Evolutionary conservation across 2,329 filamentous ascomycete genomes (phyloP).

Genomic region (Hypoxylon sp.): DNA sequence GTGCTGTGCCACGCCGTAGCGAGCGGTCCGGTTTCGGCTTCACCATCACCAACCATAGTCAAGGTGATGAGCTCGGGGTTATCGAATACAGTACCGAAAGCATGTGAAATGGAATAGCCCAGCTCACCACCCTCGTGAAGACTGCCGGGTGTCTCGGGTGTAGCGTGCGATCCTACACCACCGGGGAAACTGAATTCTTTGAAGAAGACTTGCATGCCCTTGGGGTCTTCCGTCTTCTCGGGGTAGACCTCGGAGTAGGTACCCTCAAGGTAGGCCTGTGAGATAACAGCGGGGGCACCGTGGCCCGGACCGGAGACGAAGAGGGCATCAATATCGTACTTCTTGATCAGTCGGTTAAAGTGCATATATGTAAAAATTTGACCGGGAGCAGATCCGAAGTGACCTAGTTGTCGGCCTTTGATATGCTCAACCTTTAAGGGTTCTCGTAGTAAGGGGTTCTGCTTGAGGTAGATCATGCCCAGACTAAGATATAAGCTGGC

Average conservation of each 20-base stretch:
- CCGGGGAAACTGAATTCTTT: conserved; percentile 87
- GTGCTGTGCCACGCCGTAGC: conserved; percentile 85
- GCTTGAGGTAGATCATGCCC: conserved; percentile 82
- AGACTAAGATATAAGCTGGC: conserved; percentile 80
- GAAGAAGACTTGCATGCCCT: conserved; percentile 81
- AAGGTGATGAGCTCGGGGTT: conserved; percentile 79
- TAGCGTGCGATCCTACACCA: conserved; percentile 81
- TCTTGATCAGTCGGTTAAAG: conserved; percentile 85
- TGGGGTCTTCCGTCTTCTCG: conserved; percentile 74
- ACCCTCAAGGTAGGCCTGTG: conserved; percentile 81
- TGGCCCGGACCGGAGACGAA: conserved; percentile 84
- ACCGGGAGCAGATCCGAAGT: conserved; percentile 84
- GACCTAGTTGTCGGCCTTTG: conserved; percentile 79
- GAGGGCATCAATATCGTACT: conserved; percentile 77
- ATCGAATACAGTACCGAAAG: conserved; percentile 82
- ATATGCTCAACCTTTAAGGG: conserved; percentile 76
- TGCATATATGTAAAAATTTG: conserved; percentile 86
- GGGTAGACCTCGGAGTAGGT: conserved; percentile 83
- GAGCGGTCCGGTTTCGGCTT: conserved; percentile 83
- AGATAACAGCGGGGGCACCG: conserved; percentile 79
- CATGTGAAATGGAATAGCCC: conserved; percentile 83
- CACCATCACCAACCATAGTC: conserved; percentile 84
- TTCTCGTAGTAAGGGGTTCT: conserved; percentile 78
- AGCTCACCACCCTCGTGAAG: conserved; percentile 85
- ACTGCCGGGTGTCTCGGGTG: conserved; percentile 81